phyloP scores from a whole-genome alignment of 2,329 filamentous ascomycete species.

The Botrytis aclada region DNA sequence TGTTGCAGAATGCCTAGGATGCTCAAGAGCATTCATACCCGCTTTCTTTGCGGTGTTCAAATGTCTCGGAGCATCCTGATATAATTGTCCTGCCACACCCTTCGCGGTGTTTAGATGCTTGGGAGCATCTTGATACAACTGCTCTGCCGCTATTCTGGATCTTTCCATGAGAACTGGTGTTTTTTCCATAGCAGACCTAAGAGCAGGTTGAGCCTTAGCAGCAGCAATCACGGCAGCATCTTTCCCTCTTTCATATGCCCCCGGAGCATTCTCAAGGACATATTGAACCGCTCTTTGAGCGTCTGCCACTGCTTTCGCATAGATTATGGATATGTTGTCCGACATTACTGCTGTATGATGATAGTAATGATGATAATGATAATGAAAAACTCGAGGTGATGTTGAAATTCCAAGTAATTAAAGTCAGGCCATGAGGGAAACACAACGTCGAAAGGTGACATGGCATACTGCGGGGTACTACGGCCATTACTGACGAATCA shows the following conservation, averaged over 20 bases:
- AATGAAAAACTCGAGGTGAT: neutral
- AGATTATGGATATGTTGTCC: neutral
- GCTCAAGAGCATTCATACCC: neutral
- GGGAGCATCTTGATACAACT: conserved; percentile 10
- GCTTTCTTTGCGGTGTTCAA: neutral
- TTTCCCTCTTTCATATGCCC: conserved; percentile 11
- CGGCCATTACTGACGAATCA: neutral
- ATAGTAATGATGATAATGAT: neutral
- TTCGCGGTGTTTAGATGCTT: neutral
- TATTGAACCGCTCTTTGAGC: conserved; percentile 7
- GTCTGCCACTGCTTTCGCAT: neutral
- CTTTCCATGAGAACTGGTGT: neutral
- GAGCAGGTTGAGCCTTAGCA: conserved; percentile 1
- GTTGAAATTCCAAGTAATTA: neutral
- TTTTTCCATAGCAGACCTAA: conserved; percentile 11
- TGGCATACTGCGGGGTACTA: neutral
- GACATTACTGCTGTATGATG: neutral
- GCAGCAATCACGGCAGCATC: neutral
- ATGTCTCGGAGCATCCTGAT: neutral
- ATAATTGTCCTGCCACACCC: neutral
- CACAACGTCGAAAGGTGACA: neutral
- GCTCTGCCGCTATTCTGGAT: neutral
- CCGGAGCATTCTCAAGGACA: conserved; percentile 6
- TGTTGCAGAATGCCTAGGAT: conserved; percentile 7
- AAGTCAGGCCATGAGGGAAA: neutral